These are phyloP conservation scores for Inga leiocalycina DNA, from an alignment of 306 rosid species.

Conservation along the genomic window DNA sequence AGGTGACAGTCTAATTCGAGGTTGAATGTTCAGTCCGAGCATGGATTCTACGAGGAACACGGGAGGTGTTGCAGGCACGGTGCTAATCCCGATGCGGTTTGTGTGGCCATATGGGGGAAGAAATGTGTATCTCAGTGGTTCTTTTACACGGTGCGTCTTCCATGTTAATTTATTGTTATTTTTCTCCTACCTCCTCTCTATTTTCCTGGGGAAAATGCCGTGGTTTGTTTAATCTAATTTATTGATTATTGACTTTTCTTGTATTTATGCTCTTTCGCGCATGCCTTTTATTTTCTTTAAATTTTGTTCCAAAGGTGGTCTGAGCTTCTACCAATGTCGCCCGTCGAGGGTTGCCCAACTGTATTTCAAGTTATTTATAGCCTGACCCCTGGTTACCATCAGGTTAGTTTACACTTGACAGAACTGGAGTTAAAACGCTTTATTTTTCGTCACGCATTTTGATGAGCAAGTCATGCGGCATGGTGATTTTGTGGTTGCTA, in stretches of 20 bases:
- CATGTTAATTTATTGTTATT: neutral
- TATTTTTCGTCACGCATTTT: neutral
- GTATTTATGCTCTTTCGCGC: constrained; percentile 6
- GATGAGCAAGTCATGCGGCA: neutral
- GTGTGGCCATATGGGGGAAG: constrained; percentile 97
- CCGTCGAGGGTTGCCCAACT: constrained; percentile 87
- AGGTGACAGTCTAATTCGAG: constrained; percentile 32
- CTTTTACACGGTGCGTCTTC: constrained; percentile 71
- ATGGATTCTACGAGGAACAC: constrained; percentile 71
- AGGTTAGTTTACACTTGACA: constrained; percentile 58
- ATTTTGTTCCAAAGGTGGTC: constrained; percentile 69
- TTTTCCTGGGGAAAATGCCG: constrained; percentile 13
- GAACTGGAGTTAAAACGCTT: neutral
- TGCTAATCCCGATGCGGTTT: constrained; percentile 84
- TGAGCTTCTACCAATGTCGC: constrained; percentile 84
- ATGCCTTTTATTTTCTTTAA: neutral
- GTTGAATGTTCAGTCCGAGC: constrained; percentile 57
- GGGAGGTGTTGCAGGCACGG: constrained; percentile 54
- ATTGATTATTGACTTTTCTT: neutral
- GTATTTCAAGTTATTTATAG: constrained; percentile 88
- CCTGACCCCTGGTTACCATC: constrained; percentile 81
- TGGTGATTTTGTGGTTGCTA: neutral
- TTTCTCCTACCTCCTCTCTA: neutral
- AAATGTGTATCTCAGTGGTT: constrained; percentile 79
- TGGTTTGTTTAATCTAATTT: constrained; percentile 4